phyloP scores from a whole-genome alignment of 192 early-diverging fungal genomes.

The Umbelopsis isabellina region DNA sequence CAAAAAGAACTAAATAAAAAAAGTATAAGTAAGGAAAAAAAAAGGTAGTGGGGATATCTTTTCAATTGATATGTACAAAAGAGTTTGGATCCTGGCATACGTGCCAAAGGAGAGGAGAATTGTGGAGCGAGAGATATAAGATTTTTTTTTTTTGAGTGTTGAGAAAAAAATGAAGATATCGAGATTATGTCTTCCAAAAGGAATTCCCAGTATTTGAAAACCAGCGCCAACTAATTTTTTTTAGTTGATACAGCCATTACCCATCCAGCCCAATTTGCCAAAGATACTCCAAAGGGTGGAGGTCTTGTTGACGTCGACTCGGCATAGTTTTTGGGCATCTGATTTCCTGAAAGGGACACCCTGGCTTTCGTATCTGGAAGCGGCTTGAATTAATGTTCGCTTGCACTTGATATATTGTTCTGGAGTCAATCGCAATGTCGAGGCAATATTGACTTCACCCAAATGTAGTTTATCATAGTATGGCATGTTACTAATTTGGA shows the following conservation, averaged over 20 bases:
- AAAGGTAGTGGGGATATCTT: background rate
- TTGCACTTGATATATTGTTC: conserved; percentile 80
- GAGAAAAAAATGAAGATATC: background rate
- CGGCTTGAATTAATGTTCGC: conserved; percentile 62
- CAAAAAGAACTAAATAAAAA: no score
- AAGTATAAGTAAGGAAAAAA: background rate
- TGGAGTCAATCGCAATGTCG: conserved; percentile 72
- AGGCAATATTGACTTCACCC: conserved; percentile 39
- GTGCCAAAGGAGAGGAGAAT: background rate
- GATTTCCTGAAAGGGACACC: conserved; percentile 69
- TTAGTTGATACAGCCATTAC: conserved; percentile 31
- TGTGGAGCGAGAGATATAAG: background rate
- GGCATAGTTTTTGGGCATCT: conserved; percentile 79
- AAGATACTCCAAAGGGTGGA: conserved; percentile 80
- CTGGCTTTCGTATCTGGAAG: conserved; percentile 29
- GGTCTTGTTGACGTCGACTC: conserved; percentile 87
- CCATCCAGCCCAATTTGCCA: conserved; percentile 75
- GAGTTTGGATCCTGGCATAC: background rate
- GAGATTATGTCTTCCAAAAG: no score
- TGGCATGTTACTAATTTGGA: conserved; percentile 29
- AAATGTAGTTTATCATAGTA: conserved; percentile 35
- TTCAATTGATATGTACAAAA: conserved; percentile 1
- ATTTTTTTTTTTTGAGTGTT: background rate
- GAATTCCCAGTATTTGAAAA: no score
- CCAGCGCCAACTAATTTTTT: background rate